These are phyloP conservation scores for Setaria viridis DNA, from an alignment of 202 grass and related monocot genomes.

Conservation along the genomic window DNA sequence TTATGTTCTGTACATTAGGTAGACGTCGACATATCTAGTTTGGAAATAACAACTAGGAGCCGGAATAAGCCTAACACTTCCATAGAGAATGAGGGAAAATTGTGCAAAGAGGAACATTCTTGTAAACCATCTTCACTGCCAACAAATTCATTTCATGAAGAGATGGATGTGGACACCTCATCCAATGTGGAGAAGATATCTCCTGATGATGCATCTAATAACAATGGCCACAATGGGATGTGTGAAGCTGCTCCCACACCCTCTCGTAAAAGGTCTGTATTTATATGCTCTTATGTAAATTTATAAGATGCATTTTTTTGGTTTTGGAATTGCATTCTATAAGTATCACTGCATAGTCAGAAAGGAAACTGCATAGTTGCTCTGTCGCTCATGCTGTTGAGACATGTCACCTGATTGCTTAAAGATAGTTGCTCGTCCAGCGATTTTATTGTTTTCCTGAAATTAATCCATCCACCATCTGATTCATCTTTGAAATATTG, in stretches of 20 bases:
- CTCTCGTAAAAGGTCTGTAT: conserved; percentile 69
- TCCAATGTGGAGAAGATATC: conserved; percentile 50
- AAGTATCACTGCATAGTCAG: neutral
- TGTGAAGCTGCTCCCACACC: conserved; percentile 35
- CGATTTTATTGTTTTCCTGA: neutral
- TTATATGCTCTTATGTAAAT: conserved; percentile 24
- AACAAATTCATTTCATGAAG: conserved; percentile 45
- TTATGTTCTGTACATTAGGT: conserved; percentile 68
- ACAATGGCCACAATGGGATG: conserved; percentile 31
- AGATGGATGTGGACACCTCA: conserved; percentile 47
- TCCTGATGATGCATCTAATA: conserved; percentile 38
- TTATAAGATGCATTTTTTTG: neutral
- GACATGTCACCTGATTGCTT: conserved; percentile 7
- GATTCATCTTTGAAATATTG: neutral
- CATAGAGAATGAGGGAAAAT: conserved; percentile 44
- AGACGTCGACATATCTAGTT: conserved; percentile 56
- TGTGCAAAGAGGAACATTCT: conserved; percentile 49
- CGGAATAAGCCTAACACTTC: conserved; percentile 39
- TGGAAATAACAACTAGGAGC: conserved; percentile 44
- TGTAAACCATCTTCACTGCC: conserved; percentile 38
- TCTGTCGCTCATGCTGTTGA: neutral
- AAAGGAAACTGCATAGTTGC: neutral
- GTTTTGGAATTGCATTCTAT: conserved; percentile 5
- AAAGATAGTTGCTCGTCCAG: neutral
- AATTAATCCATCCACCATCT: neutral